A percentile compares a stretch with the other conserved stretches of the same genome.
Conservation (phyloP, 2,329 filamentous ascomycete species). For the Escovopsis sp. region DNA sequence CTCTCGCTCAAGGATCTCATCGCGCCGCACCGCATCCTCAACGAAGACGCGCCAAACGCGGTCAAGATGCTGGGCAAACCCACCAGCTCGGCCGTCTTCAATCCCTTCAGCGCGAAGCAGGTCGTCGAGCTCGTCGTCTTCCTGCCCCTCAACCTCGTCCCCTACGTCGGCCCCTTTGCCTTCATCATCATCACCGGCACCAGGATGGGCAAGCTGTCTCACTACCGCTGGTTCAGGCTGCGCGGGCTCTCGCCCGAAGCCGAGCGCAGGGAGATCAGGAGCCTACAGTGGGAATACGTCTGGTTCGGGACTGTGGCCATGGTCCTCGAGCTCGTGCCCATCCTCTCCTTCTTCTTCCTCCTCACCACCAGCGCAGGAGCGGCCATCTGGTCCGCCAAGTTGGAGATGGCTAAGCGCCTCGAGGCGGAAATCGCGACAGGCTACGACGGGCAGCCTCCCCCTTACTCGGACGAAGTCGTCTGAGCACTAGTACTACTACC, state of each 20-base stretch:
- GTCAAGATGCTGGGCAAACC: slow-evolving; percentile 74
- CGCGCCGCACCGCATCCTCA: slow-evolving; percentile 48
- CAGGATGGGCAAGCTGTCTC: slow-evolving; percentile 72
- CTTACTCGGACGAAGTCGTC: slow-evolving; percentile 3
- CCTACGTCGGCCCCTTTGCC: slow-evolving; percentile 65
- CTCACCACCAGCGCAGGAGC: slow-evolving; percentile 75
- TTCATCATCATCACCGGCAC: slow-evolving; percentile 85
- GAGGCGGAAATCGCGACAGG: slow-evolving; percentile 1
- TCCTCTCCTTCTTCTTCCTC: slow-evolving; percentile 87
- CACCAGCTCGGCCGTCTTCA: slow-evolving; percentile 60
- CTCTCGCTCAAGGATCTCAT: slow-evolving; percentile 57
- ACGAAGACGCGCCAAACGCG: slow-evolving; percentile 52
- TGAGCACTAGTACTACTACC: no score
- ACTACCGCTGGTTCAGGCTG: slow-evolving; percentile 82
- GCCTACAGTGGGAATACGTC: slow-evolving; percentile 66
- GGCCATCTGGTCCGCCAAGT: slow-evolving; percentile 68
- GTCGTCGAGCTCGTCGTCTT: slow-evolving; percentile 71
- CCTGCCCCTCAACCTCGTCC: slow-evolving; percentile 76
- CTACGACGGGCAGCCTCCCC: background rate
- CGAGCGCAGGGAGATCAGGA: slow-evolving; percentile 52
- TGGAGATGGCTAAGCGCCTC: slow-evolving; percentile 40
- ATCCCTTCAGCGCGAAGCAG: slow-evolving; percentile 82
- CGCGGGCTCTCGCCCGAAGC: slow-evolving; percentile 60
- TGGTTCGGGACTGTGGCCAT: slow-evolving; percentile 87
- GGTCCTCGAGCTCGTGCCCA: slow-evolving; percentile 71